Evolutionary conservation across 768 basidiomycete genomes (phyloP), one percentile per base, ranked within the genome.

Genomic region (Naganishia onofrii): DNA sequence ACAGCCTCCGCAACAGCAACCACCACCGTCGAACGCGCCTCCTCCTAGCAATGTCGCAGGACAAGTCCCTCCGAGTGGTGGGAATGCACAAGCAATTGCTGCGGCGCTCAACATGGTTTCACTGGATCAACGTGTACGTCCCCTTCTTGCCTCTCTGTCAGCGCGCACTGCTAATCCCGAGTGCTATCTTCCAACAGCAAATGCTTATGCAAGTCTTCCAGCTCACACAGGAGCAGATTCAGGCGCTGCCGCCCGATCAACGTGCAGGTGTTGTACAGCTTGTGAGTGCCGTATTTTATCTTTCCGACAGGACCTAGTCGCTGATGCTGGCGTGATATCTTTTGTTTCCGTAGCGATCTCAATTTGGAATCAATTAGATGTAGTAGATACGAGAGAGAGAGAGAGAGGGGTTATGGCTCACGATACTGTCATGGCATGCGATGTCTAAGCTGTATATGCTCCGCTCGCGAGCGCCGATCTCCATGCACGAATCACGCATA

Each of bases 121-220:
- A 19, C 77, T 77, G 67, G 79, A 80, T 68, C 79, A 80, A 64
- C 74, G 75, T 70, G 79, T 80, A 65, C 56, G 78, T 74, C 23
- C 32, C 21, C 8, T 8, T n/a, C 21, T 26, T 13, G 5, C 23
- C 19, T 56, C 8, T 2, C 38, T 7, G 19, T 29, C 60, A n/a
- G 0, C 23, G 3, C 21, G 3, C 6, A 21, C 13, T 32, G 3
- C 42, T 17, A 55, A 68, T 48, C 70, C 52, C n/a, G n/a, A 32
- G 70, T 60, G 66, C 73, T 81, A 67, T 76, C 58, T 15, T 55
- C 36, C 34, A 74, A 90, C 69, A 82, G 90, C 85, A 86, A 38
- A 90, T 95, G 88, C 78, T 96, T 66, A 85, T 92, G 81, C 92
- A 93, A 82, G 93, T 97, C 0, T 82, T 97, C 36, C 86, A 84